Evolutionary conservation across 768 basidiomycete species (phyloP).

Genomic region (Russula brevipes): DNA sequence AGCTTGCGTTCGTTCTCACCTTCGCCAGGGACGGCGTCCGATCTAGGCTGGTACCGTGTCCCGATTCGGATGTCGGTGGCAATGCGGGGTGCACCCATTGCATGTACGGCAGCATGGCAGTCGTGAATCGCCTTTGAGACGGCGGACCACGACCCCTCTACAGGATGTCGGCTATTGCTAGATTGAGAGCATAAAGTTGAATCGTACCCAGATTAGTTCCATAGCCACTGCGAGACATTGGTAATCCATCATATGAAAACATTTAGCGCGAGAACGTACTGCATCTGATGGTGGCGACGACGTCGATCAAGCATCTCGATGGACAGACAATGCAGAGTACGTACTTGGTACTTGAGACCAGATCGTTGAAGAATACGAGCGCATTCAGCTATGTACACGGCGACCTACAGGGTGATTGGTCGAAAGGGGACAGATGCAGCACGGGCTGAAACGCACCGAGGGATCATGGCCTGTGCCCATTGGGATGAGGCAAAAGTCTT

Average conservation of each 20-base stretch:
- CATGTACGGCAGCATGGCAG: constrained; percentile 84
- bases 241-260: not conserved
- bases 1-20: constrained; percentile 76
- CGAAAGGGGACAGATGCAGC: not conserved
- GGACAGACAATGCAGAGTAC: constrained; percentile 15
- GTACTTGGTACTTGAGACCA: constrained; percentile 78
- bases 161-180: not conserved
- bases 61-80: constrained; percentile 96
- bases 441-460: constrained; percentile 44
- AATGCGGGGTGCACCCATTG: constrained; percentile 64
- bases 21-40: constrained; percentile 51
- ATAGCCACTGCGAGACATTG: constrained; percentile 56
- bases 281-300: constrained; percentile 45
- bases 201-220: constrained; percentile 79
- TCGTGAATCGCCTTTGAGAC: constrained; percentile 86
- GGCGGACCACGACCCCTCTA: constrained; percentile 79
- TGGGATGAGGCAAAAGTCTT: constrained; percentile 87
- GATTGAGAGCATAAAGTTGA: not conserved
- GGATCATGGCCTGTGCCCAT: constrained; percentile 65
- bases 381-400: constrained; percentile 75
- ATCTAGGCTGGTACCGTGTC: constrained; percentile 49
- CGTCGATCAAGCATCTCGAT: not conserved
- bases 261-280: constrained; percentile 41
- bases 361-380: constrained; percentile 77
- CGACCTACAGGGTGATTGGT: constrained; percentile 44